Evolutionary conservation across 352 stramenopile genomes (phyloP).

Genomic region (Blastocystis sp.): DNA sequence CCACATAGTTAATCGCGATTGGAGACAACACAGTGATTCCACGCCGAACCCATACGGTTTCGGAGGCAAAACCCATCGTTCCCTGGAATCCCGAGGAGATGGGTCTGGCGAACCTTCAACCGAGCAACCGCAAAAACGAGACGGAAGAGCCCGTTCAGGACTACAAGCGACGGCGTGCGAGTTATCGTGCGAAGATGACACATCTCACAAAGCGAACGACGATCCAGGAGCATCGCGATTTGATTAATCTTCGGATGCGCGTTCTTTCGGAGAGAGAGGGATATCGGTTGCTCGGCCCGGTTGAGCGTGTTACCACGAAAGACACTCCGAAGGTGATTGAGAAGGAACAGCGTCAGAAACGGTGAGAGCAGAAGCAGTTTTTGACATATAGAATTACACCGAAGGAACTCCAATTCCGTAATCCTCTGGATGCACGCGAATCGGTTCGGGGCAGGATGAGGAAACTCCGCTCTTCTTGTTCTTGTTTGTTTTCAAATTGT

Average conservation of each 20-base stretch:
- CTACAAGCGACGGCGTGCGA: constrained; percentile 35
- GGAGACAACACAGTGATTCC: neutral
- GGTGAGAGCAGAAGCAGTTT: neutral
- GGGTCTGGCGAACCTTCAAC: neutral
- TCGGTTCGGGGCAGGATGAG: neutral
- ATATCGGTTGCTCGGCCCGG: neutral
- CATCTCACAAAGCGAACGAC: constrained; percentile 53
- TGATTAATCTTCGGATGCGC: constrained; percentile 38
- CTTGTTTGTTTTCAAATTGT: neutral
- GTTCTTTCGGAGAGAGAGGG: constrained; percentile 28
- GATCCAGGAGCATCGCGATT: constrained; percentile 46
- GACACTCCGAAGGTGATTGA: constrained; percentile 23
- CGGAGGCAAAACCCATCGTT: neutral
- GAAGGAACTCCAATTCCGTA: constrained; percentile 45
- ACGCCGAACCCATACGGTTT: neutral
- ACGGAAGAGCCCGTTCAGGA: neutral
- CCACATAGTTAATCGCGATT: neutral
- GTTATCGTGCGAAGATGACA: constrained; percentile 52
- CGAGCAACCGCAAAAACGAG: neutral
- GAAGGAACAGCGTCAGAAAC: neutral
- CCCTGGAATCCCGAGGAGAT: neutral
- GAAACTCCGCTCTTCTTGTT: neutral
- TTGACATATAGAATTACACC: constrained; percentile 12
- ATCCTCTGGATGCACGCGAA: constrained; percentile 28
- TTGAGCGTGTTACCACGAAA: constrained; percentile 39